phyloP scores from a whole-genome alignment of 2,329 filamentous ascomycete genomes.

The Stagonosporopsis vannaccii region DNA sequence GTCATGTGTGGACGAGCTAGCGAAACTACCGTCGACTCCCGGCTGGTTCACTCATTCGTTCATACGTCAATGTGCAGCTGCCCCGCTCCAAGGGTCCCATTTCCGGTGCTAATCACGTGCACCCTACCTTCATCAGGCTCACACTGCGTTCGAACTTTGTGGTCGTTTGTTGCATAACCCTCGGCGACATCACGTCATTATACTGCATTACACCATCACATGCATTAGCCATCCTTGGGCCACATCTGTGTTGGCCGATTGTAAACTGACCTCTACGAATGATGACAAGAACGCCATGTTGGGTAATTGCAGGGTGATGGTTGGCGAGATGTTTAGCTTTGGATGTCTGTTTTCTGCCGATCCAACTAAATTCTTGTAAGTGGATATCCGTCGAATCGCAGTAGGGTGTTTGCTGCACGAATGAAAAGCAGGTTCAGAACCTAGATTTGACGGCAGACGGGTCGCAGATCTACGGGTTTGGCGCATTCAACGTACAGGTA shows the following conservation, averaged over 20 bases:
- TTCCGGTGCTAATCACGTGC: conserved; percentile 32
- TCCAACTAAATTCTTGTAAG: background rate
- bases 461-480: conserved; percentile 6
- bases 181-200: conserved; percentile 3
- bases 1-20: conserved; percentile 23
- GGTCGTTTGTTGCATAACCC: background rate
- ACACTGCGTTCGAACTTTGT: background rate
- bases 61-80: conserved; percentile 41
- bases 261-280: background rate
- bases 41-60: conserved; percentile 18
- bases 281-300: background rate
- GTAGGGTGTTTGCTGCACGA: background rate
- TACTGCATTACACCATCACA: background rate
- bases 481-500: conserved; percentile 10
- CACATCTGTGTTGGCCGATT: background rate
- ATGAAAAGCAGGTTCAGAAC: conserved; percentile 1
- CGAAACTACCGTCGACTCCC: conserved; percentile 10
- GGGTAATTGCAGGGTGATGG: background rate
- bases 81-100: conserved; percentile 1
- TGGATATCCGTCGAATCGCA: background rate
- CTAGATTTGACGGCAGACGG: conserved; percentile 24
- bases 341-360: background rate
- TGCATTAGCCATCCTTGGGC: background rate
- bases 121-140: conserved; percentile 13
- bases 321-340: background rate